phyloP scores from a whole-genome alignment of 75 land plant species.

The Pseudotsuga menziesii region DNA sequence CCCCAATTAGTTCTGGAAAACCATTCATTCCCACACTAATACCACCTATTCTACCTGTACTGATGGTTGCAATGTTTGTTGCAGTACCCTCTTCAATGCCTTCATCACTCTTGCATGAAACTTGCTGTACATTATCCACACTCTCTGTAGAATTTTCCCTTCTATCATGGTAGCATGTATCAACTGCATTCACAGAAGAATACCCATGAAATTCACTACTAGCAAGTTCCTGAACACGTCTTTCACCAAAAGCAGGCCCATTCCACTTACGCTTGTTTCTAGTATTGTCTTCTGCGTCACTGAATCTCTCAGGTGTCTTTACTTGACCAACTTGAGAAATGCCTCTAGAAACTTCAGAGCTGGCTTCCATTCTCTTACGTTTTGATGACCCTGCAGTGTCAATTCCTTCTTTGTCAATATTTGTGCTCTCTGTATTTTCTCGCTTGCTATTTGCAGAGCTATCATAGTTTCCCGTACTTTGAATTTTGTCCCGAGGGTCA shows the following conservation, averaged over 20 bases:
- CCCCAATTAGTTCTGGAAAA: conserved; percentile 13
- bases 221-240: conserved; percentile 10
- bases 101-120: conserved; percentile 10
- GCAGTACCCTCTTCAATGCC: conserved; percentile 14
- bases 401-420: conserved; percentile 12
- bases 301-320: conserved; percentile 9
- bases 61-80: conserved; percentile 24
- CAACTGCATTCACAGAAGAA: conserved; percentile 51
- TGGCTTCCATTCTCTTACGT: conserved; percentile 19
- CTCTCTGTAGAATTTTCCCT: conserved; percentile 47
- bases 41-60: conserved; percentile 18
- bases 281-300: background rate
- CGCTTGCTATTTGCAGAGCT: conserved; percentile 8
- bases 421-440: conserved; percentile 19
- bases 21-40: conserved; percentile 23
- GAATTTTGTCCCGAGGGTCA: conserved; percentile 5
- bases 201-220: conserved; percentile 18
- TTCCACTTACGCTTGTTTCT: conserved; percentile 19
- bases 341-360: background rate
- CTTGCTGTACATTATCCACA: conserved; percentile 31
- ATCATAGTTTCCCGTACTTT: conserved; percentile 7
- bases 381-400: conserved; percentile 21
- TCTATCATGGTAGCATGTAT: conserved; percentile 25
- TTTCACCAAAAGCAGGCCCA: conserved; percentile 5
- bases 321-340: background rate